Percentiles rank a stretch among this genome's conserved stretches.
These are phyloP conservation scores for Ophiostoma sp. DNA, from an alignment of 2,329 filamentous ascomycete species.

Conservation along the genomic window DNA sequence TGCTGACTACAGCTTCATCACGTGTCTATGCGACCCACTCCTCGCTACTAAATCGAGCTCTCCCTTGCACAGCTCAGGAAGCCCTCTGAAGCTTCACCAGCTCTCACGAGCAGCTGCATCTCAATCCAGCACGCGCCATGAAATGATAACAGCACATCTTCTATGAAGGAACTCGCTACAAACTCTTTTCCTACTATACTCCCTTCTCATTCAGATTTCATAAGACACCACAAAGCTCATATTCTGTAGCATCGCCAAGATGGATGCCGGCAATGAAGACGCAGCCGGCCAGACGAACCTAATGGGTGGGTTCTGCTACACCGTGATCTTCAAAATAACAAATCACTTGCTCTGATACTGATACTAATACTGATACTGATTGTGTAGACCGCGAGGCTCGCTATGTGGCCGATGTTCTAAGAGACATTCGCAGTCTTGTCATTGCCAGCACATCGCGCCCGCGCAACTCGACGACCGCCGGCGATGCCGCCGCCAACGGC, in stretches of 20 bases:
- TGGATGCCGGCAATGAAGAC: slow-evolving; percentile 9
- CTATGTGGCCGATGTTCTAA: slow-evolving; percentile 42
- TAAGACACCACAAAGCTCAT: background rate
- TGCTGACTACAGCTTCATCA: background rate
- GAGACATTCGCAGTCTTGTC: slow-evolving; percentile 42
- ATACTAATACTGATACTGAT: background rate
- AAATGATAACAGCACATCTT: background rate
- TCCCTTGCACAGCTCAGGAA: background rate
- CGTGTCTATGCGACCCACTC: background rate
- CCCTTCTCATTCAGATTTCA: too few relatives aligned
- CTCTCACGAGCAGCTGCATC: background rate
- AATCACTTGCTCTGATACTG: background rate
- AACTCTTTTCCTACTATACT: background rate
- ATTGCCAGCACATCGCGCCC: slow-evolving; percentile 35
- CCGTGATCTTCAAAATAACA: background rate
- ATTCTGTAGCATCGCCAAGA: background rate
- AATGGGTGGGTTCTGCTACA: background rate
- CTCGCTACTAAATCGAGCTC: background rate
- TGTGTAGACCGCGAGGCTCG: slow-evolving; percentile 38
- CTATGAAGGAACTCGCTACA: background rate
- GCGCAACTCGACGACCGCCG: slow-evolving; percentile 33
- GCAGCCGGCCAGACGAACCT: background rate
- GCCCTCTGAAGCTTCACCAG: background rate
- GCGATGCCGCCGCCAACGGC: slow-evolving; percentile 37
- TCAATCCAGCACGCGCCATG: background rate